These are phyloP conservation scores for Baorangia bicolor DNA, from an alignment of 768 basidiomycete genomes.

Conservation along the genomic window DNA sequence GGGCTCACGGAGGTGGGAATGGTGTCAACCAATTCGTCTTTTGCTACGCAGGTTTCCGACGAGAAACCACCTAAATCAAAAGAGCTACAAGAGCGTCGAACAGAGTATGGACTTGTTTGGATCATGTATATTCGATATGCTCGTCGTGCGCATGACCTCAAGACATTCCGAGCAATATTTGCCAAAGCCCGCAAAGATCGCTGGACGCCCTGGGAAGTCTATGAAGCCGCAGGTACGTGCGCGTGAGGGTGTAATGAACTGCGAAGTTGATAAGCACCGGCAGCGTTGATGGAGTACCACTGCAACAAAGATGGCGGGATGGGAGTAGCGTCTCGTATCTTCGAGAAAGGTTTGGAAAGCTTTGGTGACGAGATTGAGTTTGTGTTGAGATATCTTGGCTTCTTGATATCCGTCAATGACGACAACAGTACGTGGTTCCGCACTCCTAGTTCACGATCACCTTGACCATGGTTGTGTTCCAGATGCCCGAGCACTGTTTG, in stretches of 20 bases:
- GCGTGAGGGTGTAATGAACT: background rate
- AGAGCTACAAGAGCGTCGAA: conserved; percentile 53
- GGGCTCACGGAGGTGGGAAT: conserved; percentile 32
- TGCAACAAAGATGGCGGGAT: conserved; percentile 71
- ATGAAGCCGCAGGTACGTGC: conserved; percentile 79
- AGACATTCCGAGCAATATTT: conserved; percentile 75
- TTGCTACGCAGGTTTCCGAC: conserved; percentile 50
- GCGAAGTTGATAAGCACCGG: conserved; percentile 7
- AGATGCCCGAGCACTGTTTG: conserved; percentile 97
- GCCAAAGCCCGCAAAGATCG: conserved; percentile 74
- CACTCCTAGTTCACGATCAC: background rate
- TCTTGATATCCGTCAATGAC: conserved; percentile 93
- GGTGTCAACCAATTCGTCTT: conserved; percentile 44
- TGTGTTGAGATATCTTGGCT: conserved; percentile 86
- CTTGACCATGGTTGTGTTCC: conserved; percentile 4
- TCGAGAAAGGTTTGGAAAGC: conserved; percentile 86
- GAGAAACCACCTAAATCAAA: conserved; percentile 53
- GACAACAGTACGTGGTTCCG: conserved; percentile 72
- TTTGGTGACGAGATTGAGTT: conserved; percentile 84
- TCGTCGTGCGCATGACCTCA: conserved; percentile 82
- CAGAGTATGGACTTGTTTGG: conserved; percentile 76
- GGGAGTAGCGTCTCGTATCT: conserved; percentile 84
- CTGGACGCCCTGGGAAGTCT: conserved; percentile 88
- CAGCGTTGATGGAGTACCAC: conserved; percentile 95
- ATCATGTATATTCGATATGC: conserved; percentile 95